Base-by-base conservation (phyloP, 208 protist species). In the Phytomonas francai region DNA sequence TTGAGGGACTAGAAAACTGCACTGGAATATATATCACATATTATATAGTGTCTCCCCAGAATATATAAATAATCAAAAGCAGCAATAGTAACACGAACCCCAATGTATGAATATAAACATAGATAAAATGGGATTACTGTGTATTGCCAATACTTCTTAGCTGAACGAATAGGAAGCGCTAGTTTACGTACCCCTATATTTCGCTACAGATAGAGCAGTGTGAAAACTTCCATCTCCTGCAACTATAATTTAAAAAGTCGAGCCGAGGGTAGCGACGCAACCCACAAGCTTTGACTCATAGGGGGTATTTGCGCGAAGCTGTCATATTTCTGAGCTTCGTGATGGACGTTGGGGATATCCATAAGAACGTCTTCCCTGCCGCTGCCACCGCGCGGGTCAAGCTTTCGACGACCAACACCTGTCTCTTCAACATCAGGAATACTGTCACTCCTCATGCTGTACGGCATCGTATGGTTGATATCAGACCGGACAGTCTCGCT, bases 11-110 rank as follows among this genome's bases (percentile, higher is more conserved):
- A 49, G 6, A 19, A 49, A 49, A 49, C 39, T 49, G 16, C 22
- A 61, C 33, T 12, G n/a, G 31, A 27, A 68, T 57, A 68, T 34
- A 57, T 68, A 68, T 31, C n/a, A 68, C 9, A 68, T 57, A 68
- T 57, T n/a, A n/a, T n/a, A n/a, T n/a, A n/a, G n/a, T n/a, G n/a
- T n/a, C n/a, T n/a, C n/a, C n/a, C n/a, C n/a, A n/a, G n/a, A n/a
- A n/a, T n/a, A n/a, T n/a, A n/a, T n/a, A n/a, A n/a, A n/a, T 49
- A 36, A 36, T 36, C 33, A 3, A 9, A 49, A 6, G 39, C 16
- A 19, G 6, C 14, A 22, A 19, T 22, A 49, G 16, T 19, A 12
- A 9, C 16, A 19, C 39, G 2, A 12, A 49, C 39, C 14, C 16
- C 12, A 19, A 32, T n/a, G 58, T 22, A 61, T 28, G 29, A 11